These are phyloP conservation scores for Fusarium sp. DNA, from an alignment of 2,329 filamentous ascomycete genomes.

Conservation along the genomic window DNA sequence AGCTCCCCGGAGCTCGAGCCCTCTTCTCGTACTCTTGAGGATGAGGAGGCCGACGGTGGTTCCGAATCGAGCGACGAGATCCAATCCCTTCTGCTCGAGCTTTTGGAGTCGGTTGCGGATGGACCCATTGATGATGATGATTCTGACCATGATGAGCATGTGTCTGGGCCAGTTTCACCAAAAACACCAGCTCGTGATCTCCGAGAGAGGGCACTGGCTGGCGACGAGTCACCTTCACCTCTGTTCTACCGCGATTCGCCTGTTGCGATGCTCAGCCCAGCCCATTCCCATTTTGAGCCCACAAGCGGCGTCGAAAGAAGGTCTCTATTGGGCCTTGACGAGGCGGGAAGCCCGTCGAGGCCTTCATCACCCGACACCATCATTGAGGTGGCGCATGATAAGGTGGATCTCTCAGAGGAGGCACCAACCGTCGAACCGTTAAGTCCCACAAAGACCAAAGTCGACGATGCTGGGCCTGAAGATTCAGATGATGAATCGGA, in stretches of 20 bases:
- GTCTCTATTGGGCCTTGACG: neutral
- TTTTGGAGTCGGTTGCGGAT: neutral
- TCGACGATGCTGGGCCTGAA: neutral
- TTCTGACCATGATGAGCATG: neutral
- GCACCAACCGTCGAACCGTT: neutral
- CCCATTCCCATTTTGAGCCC: neutral
- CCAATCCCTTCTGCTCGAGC: neutral
- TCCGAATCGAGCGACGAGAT: conserved; percentile 8
- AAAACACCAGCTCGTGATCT: neutral
- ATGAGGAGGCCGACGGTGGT: neutral
- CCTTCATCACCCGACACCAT: neutral
- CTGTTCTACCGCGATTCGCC: neutral
- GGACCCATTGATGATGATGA: neutral
- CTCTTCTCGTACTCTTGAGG: conserved; percentile 1
- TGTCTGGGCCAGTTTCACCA: conserved; percentile 9
- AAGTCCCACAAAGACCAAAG: neutral
- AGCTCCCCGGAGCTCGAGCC: neutral
- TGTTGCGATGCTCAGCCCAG: neutral
- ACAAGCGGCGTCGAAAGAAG: neutral
- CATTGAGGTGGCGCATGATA: neutral
- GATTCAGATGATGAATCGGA: neutral
- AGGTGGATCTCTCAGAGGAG: neutral
- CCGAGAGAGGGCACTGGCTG: neutral
- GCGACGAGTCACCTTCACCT: neutral
- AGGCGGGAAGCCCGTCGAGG: neutral